Base-by-base conservation (phyloP, 495 filamentous ascomycete species). In the Penicillium pulvis region DNA sequence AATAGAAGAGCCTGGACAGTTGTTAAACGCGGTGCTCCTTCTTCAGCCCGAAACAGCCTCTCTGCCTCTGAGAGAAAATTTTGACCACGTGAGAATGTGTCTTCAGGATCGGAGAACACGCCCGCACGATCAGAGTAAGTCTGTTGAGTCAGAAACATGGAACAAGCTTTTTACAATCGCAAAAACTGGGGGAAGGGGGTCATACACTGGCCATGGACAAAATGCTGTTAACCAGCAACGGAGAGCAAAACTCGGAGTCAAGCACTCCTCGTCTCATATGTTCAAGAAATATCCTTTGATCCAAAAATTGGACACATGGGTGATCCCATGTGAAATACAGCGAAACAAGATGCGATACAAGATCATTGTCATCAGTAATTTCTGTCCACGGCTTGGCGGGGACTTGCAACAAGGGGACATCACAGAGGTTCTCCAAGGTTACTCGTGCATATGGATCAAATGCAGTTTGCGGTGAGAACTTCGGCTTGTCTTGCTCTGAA, bases 81-180 rank as follows among this genome's bases (percentile, higher is more conserved):
- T 24, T 66, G 55, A 1, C 75, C 75, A 26, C 68, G 63, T n/a
- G 70, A 71, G 30, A 63, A 61, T n/a, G 57, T 36, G 47, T 75
- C 57, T 1, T 62, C 65, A 8, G 59, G 54, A 31, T 64, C 44
- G 17, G 67, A 67, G 20, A 72, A 61, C 4, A 88, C 67, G 8
- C 82, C 81, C 1, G 80, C 68, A 49, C 83, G 78, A 55, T 85
- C 75, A 5, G 84, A 82, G 53, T 75, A 68, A 14, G 58, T 59
- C 74, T 76, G 46, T 30, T 24, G 10, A 1, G 44, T 66, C 31
- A 66, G 57, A 26, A 51, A 43, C n/a, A 28, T 12, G 14, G 39
- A 41, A 41, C 4, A 41, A 2, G 30, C 35, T 23, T 16, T 44
- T 55, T 24, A 7, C 7, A 19, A 23, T 12, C n/a, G 12, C 19